These are phyloP conservation scores for Thamnidium elegans DNA, from an alignment of 192 early-diverging fungal species.

Conservation along the genomic window DNA sequence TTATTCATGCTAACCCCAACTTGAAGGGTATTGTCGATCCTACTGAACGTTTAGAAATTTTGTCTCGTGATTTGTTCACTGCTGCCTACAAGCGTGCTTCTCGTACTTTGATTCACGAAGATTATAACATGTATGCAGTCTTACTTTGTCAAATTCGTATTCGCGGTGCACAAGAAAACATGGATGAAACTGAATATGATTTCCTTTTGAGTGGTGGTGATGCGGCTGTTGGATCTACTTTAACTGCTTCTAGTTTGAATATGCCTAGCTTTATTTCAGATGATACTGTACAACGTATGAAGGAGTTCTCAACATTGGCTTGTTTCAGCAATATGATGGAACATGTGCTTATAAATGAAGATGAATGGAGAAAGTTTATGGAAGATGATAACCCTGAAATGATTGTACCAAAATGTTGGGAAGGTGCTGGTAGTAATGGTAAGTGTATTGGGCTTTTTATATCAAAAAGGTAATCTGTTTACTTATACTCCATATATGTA, in stretches of 20 bases:
- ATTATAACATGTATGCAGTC: slow-evolving; percentile 86
- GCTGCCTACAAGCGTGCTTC: slow-evolving; percentile 79
- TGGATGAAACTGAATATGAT: slow-evolving; percentile 67
- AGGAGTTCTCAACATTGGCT: slow-evolving; percentile 42
- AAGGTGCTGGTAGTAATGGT: slow-evolving; percentile 30
- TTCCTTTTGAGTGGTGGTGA: slow-evolving; percentile 65
- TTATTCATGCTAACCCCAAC: slow-evolving; percentile 75
- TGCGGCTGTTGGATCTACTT: slow-evolving; percentile 36
- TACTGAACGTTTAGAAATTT: slow-evolving; percentile 64
- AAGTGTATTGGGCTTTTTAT: slow-evolving; percentile 8
- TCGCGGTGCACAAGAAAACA: slow-evolving; percentile 48
- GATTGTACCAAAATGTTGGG: slow-evolving; percentile 55
- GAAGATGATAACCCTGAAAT: slow-evolving; percentile 43
- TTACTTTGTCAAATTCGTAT: slow-evolving; percentile 86
- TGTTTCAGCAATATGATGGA: slow-evolving; percentile 41
- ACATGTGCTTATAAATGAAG: slow-evolving; percentile 37
- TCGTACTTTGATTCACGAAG: slow-evolving; percentile 84
- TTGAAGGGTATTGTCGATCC: slow-evolving; percentile 65
- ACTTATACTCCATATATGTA: neutral
- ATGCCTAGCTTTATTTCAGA: slow-evolving; percentile 51
- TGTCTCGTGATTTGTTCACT: slow-evolving; percentile 81
- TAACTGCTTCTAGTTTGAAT: slow-evolving; percentile 23
- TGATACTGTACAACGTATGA: slow-evolving; percentile 43
- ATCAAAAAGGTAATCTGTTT: neutral
- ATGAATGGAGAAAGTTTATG: slow-evolving; percentile 52